A percentile compares a stretch with the other conserved stretches of the same genome.
phyloP scores from a whole-genome alignment of 192 early-diverging fungal genomes.

The Umbelopsis sp. region DNA sequence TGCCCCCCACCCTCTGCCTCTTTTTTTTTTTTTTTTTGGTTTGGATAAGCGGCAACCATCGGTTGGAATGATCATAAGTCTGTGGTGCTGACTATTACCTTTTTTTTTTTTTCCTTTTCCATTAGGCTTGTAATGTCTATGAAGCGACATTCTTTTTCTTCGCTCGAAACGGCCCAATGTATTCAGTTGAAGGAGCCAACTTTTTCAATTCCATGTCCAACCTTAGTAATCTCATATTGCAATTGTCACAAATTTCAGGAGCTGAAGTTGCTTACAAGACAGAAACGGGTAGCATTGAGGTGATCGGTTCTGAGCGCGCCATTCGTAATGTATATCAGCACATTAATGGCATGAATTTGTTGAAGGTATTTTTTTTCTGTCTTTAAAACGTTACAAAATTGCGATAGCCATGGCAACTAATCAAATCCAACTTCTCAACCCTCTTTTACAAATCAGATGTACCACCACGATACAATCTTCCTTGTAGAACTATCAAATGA shows the following conservation, averaged over 20 bases:
- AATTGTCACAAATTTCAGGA: conserved; percentile 54
- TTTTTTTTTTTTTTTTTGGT: not conserved
- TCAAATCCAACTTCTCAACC: not conserved
- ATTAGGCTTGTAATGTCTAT: conserved; percentile 33
- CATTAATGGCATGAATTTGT: conserved; percentile 51
- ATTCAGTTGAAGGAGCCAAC: conserved; percentile 27
- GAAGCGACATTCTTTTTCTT: conserved; percentile 36
- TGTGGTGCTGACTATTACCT: too few species aligned
- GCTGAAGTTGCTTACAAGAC: conserved; percentile 62
- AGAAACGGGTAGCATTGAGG: conserved; percentile 58
- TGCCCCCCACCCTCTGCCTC: not conserved
- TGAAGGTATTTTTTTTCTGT: too few species aligned
- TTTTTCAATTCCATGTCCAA: conserved; percentile 34
- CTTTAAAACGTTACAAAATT: too few species aligned
- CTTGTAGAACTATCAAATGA: conserved; percentile 75
- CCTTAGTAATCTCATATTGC: conserved; percentile 46
- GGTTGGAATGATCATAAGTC: too few species aligned
- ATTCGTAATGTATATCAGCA: conserved; percentile 61
- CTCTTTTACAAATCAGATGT: not conserved
- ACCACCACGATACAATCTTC: conserved; percentile 65
- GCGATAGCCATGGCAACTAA: too few species aligned
- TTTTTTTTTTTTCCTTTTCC: not conserved
- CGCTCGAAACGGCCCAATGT: conserved; percentile 33
- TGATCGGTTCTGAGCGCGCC: conserved; percentile 68
- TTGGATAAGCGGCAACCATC: not conserved